Evolutionary conservation across 768 basidiomycete species (phyloP), one percentile per base, ranked within the genome.

Genomic region (Thelephora aurantiotincta): DNA sequence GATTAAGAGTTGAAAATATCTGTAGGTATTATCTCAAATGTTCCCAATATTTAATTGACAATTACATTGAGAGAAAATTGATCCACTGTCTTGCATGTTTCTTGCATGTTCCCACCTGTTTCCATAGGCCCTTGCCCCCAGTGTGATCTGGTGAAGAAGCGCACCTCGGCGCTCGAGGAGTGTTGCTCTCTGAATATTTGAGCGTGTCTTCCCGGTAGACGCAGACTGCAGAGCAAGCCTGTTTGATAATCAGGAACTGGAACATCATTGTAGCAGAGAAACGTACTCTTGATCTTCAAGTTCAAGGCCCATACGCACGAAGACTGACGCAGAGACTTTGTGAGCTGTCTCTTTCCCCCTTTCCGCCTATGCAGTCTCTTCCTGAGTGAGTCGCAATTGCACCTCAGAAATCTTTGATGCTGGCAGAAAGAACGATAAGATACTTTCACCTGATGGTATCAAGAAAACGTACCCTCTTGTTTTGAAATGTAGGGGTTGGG

Each of bases 271-370:
- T n/a, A n/a, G n/a, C 11, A 16, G 11, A 16, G 16, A 30, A 18
- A 59, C 62, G 30, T 45, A 66, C 65, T 67, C 62, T 33, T 50
- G 52, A 11, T 62, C 61, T 46, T 69, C 65, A 7, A 68, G 23
- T 30, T 66, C 60, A 1, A 67, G 42, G 2, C 60, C 65, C 18
- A 52, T 53, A 0, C 49, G 50, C 30, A 67, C 54, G 11, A 68
- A 51, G 12, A 54, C 44, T 26, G 56, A 58, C 7, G 61, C 58
- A 0, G 57, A 26, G 20, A 52, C 30, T 36, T 52, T 49, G 22
- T 54, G 42, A 13, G 16, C 20, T 12, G 45, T 11, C 0, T 6
- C 0, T 1, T 34, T 26, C 20, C 37, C 3, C 45, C 44, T 11
- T 34, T 19, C 34, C 14, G 43, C 34, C 5, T 52, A 52, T 11